Percentiles rank a stretch among this genome's conserved stretches.
Conservation (phyloP, 108 stramenopile species). For the Epithemia pelagica region DNA sequence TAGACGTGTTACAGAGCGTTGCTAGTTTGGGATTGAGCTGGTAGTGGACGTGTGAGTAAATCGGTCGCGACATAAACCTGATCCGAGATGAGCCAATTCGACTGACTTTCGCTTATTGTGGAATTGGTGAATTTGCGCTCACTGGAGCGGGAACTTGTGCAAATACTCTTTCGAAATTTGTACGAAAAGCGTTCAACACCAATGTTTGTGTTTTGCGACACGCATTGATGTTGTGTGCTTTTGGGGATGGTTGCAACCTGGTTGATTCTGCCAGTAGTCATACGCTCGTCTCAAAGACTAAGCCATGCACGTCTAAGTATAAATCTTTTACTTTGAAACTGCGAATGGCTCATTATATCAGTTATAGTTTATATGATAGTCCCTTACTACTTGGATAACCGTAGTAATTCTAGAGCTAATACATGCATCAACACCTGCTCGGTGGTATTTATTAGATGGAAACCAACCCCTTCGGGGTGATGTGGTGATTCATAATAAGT, state of each 20-base stretch:
- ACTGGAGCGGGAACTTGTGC: no score
- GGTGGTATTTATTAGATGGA: constrained; percentile 95
- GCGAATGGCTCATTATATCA: constrained; percentile 99
- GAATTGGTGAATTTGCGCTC: no score
- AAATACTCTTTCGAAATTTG: no score
- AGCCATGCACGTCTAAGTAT: constrained; percentile 99
- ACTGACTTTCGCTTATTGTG: no score
- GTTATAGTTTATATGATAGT: constrained; percentile 99
- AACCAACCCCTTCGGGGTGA: constrained; percentile 87
- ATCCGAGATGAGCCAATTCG: no score
- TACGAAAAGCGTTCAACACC: no score
- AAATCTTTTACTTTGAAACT: constrained; percentile 86
- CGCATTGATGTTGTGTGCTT: no score
- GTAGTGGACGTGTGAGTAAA: no score
- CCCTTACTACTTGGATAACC: constrained; percentile 97
- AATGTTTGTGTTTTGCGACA: no score
- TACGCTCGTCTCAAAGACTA: constrained; percentile 99
- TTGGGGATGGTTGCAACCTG: constrained; percentile 96
- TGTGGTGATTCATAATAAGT: constrained; percentile 96
- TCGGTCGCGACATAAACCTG: no score
- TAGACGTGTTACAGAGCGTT: no score
- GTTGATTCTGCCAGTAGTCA: constrained; percentile 99
- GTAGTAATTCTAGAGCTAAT: constrained; percentile 99
- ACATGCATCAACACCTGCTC: constrained; percentile 85
- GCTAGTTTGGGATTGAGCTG: no score